Conservation (phyloP, 2,329 filamentous ascomycete genomes). For the Sporothrix dimorphospora region DNA sequence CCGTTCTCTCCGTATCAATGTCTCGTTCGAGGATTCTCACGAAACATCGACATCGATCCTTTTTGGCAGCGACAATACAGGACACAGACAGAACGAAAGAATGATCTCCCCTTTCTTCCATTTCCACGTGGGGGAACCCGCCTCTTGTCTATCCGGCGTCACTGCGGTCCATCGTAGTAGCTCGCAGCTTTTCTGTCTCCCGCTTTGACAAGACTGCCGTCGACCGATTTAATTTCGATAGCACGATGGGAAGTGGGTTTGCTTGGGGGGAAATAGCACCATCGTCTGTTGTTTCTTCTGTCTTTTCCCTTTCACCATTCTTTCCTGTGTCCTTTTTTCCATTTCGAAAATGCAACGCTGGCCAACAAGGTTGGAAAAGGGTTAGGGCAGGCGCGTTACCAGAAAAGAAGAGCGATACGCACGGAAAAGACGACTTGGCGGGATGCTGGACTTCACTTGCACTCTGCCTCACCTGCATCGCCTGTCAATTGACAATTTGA, state of each 20-base stretch:
- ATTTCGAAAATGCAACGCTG: conserved; percentile 7
- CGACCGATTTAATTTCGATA: conserved; percentile 6
- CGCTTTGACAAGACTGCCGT: background rate
- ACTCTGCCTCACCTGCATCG: too few relatives aligned
- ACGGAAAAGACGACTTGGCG: background rate
- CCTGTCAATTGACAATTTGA: background rate
- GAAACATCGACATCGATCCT: background rate
- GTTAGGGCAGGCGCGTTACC: background rate
- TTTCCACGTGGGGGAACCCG: conserved; percentile 5
- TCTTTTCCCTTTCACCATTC: background rate
- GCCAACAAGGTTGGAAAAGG: conserved; percentile 2
- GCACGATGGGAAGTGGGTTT: background rate
- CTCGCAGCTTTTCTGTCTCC: background rate
- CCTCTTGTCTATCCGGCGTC: background rate
- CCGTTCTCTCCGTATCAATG: conserved; percentile 7
- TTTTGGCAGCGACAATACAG: background rate
- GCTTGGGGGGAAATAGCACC: background rate
- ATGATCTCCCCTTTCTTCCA: conserved; percentile 4
- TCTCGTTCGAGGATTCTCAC: background rate
- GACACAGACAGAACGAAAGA: too few relatives aligned
- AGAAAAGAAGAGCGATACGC: background rate
- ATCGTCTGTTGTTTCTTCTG: background rate
- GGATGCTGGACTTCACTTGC: background rate
- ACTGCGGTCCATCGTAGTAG: background rate
- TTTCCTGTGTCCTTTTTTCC: background rate